Evolutionary conservation across 495 filamentous ascomycete genomes (phyloP).

Genomic region (Neurospora intermedia): DNA sequence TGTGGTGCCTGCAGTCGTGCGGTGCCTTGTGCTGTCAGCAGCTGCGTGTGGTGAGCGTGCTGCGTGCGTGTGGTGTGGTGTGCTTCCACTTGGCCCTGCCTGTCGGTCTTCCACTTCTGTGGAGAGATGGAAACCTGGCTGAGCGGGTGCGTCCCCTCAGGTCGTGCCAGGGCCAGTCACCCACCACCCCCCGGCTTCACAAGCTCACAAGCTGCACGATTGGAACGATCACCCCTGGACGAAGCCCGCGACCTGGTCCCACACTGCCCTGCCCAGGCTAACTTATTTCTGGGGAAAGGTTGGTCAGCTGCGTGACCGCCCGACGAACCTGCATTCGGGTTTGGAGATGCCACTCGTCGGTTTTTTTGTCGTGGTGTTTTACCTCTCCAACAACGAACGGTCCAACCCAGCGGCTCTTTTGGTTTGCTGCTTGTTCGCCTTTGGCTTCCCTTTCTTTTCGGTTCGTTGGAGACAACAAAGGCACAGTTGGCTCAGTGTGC

Average conservation of each 20-base stretch:
- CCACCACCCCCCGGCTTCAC: not conserved
- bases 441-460: not conserved
- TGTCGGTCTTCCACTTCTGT: not conserved
- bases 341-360: not conserved
- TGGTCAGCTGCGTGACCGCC: not conserved
- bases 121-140: not conserved
- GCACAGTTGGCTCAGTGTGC: not conserved
- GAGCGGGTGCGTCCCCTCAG: not conserved
- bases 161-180: not conserved
- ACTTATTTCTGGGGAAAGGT: not conserved
- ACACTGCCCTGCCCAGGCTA: not conserved
- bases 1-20: not conserved
- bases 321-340: not conserved
- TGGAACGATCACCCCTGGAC: not conserved
- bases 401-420: not conserved
- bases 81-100: not conserved
- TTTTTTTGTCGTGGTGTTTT: not conserved
- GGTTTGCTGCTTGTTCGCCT: not conserved
- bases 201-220: not conserved
- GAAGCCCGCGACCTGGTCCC: not conserved
- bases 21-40: not conserved
- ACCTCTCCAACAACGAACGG: not conserved
- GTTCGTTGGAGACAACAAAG: not conserved
- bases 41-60: too few species aligned
- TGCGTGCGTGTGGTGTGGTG: not conserved